These are phyloP conservation scores for Picea sitchensis DNA, from an alignment of 75 land plant genomes.

Conservation along the genomic window DNA sequence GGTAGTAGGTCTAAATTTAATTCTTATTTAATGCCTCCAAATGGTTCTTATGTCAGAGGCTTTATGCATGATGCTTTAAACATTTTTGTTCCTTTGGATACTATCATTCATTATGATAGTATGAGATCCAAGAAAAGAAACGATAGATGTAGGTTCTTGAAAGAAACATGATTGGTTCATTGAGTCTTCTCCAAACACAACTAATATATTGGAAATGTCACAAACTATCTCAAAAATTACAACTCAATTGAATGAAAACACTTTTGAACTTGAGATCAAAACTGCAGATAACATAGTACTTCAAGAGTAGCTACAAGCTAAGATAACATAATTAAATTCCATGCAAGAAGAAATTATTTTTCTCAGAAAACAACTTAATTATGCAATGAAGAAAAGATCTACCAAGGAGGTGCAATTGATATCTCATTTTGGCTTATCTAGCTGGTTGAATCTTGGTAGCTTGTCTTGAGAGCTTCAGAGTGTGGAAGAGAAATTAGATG, in stretches of 20 bases:
- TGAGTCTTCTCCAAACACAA: conserved; percentile 31
- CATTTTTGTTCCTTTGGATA: no score
- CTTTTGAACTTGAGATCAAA: conserved; percentile 69
- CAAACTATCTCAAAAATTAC: conserved; percentile 77
- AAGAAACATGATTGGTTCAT: conserved; percentile 68
- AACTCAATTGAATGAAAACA: conserved; percentile 82
- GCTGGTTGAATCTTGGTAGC: conserved; percentile 33
- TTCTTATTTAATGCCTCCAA: background rate
- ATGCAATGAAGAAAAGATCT: conserved; percentile 18
- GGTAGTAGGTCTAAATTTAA: background rate
- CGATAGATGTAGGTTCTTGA: conserved; percentile 77
- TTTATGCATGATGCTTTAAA: background rate
- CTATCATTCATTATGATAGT: conserved; percentile 7
- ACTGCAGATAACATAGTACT: conserved; percentile 95
- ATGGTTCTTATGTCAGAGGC: background rate
- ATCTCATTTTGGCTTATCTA: background rate
- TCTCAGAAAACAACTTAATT: conserved; percentile 37
- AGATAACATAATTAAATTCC: conserved; percentile 43
- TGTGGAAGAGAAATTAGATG: conserved; percentile 22
- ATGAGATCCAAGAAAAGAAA: conserved; percentile 79
- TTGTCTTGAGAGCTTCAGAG: conserved; percentile 38
- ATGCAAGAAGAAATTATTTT: conserved; percentile 45
- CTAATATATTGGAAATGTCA: conserved; percentile 49
- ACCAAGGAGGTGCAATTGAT: background rate
- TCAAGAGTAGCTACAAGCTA: conserved; percentile 84